Evolutionary conservation across 2,329 filamentous ascomycete genomes (phyloP).

Genomic region (Xylariaceae sp.): DNA sequence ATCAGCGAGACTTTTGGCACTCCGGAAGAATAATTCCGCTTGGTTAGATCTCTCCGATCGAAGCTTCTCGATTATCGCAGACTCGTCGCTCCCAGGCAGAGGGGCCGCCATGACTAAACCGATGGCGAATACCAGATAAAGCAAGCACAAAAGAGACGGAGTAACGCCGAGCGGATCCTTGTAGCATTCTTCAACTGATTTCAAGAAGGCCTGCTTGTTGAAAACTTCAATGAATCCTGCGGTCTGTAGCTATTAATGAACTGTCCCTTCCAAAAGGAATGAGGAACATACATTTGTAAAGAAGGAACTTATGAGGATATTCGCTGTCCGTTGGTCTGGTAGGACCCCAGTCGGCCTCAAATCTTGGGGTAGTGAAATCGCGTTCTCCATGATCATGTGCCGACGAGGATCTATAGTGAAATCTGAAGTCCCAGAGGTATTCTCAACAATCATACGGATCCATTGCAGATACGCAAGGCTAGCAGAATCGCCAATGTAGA

Average conservation of each 20-base stretch:
- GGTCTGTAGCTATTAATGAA: slow-evolving; percentile 42
- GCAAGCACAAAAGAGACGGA: slow-evolving; percentile 51
- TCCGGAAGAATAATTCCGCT: slow-evolving; percentile 60
- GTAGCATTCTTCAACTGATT: slow-evolving; percentile 51
- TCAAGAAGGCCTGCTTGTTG: slow-evolving; percentile 47
- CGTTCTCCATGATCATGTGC: slow-evolving; percentile 54
- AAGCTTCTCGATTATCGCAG: slow-evolving; percentile 48
- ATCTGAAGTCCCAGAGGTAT: slow-evolving; percentile 47
- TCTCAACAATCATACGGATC: slow-evolving; percentile 57
- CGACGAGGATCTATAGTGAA: slow-evolving; percentile 56
- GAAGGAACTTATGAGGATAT: slow-evolving; percentile 54
- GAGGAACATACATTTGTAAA: slow-evolving; percentile 52
- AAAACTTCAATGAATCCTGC: slow-evolving; percentile 59
- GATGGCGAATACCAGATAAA: slow-evolving; percentile 60
- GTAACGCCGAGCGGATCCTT: slow-evolving; percentile 47
- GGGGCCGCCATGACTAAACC: slow-evolving; percentile 57
- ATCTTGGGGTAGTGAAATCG: slow-evolving; percentile 44
- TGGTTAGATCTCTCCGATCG: slow-evolving; percentile 45
- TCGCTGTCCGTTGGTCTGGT: slow-evolving; percentile 51
- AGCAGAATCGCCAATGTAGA: slow-evolving; percentile 61
- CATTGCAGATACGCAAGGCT: slow-evolving; percentile 58
- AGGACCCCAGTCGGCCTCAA: slow-evolving; percentile 49
- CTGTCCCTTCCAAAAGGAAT: neutral
- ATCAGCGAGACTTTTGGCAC: slow-evolving; percentile 50
- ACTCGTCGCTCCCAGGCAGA: slow-evolving; percentile 45